Percentiles rank a stretch among this genome's conserved stretches.
Conservation (phyloP, 768 basidiomycete species). For the Phylloporus scabripes region DNA sequence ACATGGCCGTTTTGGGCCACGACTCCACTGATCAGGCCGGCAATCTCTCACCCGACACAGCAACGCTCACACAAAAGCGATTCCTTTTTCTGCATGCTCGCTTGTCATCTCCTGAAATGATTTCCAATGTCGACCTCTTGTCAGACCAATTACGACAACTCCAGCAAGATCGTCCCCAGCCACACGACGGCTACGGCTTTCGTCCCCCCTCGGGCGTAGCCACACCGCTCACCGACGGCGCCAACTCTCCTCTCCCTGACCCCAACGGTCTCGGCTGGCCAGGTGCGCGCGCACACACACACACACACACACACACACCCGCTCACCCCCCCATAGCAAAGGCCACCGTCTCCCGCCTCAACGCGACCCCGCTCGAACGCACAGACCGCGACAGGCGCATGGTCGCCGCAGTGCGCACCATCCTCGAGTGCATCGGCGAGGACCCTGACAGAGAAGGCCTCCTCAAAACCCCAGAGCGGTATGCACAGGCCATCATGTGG, state of each 20-base stretch:
- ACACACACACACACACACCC: constrained; percentile 7
- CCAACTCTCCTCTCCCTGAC: constrained; percentile 38
- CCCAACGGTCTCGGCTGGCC: constrained; percentile 90
- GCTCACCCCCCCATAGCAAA: constrained; percentile 53
- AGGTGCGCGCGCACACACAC: constrained; percentile 42
- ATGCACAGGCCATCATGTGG: constrained; percentile 96
- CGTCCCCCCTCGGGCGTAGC: constrained; percentile 61
- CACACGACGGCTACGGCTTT: constrained; percentile 80
- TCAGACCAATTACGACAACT: constrained; percentile 45
- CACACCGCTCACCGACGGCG: constrained; percentile 46
- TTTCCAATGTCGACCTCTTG: constrained; percentile 37
- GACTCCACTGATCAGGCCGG: neutral
- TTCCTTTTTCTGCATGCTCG: no score
- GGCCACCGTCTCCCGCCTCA: constrained; percentile 79
- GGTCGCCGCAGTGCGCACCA: constrained; percentile 77
- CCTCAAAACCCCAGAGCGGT: constrained; percentile 86
- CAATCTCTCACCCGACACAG: neutral
- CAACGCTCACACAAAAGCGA: neutral
- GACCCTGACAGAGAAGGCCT: constrained; percentile 95
- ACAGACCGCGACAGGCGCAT: constrained; percentile 70
- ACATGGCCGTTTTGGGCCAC: no score
- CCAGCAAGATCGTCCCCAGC: constrained; percentile 26
- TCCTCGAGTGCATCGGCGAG: constrained; percentile 97
- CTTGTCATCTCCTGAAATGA: neutral
- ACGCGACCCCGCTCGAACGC: constrained; percentile 71